Conservation (phyloP, 2,329 filamentous ascomycete genomes). For the Calonectria pseudoturangicola region DNA sequence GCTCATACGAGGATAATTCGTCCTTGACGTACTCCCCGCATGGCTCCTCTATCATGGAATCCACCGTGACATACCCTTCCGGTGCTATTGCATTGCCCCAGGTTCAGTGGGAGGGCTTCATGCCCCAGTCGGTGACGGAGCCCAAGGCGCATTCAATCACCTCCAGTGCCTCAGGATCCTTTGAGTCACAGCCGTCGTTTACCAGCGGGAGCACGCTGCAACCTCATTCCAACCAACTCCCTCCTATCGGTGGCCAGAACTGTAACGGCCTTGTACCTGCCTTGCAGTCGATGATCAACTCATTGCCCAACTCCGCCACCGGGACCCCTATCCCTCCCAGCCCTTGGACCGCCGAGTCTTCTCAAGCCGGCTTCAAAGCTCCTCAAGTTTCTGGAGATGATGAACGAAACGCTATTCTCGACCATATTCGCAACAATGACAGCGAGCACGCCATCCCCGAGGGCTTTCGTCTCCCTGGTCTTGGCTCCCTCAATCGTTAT, state of each 20-base stretch:
- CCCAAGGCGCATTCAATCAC: slow-evolving; percentile 85
- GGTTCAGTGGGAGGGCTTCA: slow-evolving; percentile 93
- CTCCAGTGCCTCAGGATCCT: slow-evolving; percentile 78
- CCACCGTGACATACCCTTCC: slow-evolving; percentile 84
- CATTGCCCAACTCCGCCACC: slow-evolving; percentile 80
- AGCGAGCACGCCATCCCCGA: slow-evolving; percentile 88
- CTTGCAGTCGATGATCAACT: slow-evolving; percentile 83
- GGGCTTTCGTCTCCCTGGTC: slow-evolving; percentile 89
- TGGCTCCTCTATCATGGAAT: slow-evolving; percentile 83
- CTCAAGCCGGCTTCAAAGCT: slow-evolving; percentile 80
- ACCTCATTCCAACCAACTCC: slow-evolving; percentile 77
- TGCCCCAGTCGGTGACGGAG: slow-evolving; percentile 81
- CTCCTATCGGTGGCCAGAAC: slow-evolving; percentile 80
- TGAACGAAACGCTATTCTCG: slow-evolving; percentile 88
- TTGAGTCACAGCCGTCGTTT: slow-evolving; percentile 80
- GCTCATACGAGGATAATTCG: slow-evolving; percentile 73
- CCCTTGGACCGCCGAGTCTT: slow-evolving; percentile 80
- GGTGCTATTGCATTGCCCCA: slow-evolving; percentile 88
- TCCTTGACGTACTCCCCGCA: slow-evolving; percentile 84
- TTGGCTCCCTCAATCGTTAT: slow-evolving; percentile 90
- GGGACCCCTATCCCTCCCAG: slow-evolving; percentile 84
- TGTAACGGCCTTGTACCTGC: slow-evolving; percentile 77
- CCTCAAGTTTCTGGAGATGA: slow-evolving; percentile 91
- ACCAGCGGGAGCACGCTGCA: slow-evolving; percentile 74
- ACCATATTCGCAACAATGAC: slow-evolving; percentile 89